Base-by-base conservation (phyloP, 2,329 filamentous ascomycete species). In the Pseudogymnoascus sp. region DNA sequence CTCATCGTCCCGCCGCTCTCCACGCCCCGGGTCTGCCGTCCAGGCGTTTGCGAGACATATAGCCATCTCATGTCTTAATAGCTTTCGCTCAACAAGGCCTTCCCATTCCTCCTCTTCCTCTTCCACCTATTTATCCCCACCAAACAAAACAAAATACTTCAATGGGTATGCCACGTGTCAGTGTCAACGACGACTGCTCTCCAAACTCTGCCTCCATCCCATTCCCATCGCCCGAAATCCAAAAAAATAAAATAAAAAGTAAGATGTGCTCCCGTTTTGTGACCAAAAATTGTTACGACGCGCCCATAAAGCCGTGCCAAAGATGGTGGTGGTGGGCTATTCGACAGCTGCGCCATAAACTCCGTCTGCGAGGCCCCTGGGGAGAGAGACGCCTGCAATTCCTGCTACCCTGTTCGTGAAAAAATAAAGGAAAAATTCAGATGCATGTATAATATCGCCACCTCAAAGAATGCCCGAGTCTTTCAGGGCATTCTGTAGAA, bases 401-500 rank as follows among this genome's bases (percentile, higher is more conserved):
- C 11, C 49, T 33, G 28, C 28, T 35, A 55, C 28, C 49, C 28
- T 31, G 28, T 35, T 55, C 49, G 28, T 55, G 49, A 55, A 28
- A 55, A 28, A 25, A 33, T 18, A 55, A 55, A 55, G 21, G 28
- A 35, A 55, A 55, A 55, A 33, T 33, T 49, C 49, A 55, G 28
- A 55, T 55, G 49, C 49, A 55, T 55, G 49, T 28, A 35, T 55
- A 21, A 55, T 55, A 12, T 4, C 9, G 49, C 49, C 28, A 35
- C 33, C 63, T 88, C 77, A 92, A 70, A 99, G 85, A 75, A 99
- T 97, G 69, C 95, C 95, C 21, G 95, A 97, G 76, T 99, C 95
- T 79, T 96, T 97, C 69, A 99, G 84, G 58, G 95, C 95, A 75
- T 99, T 99, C 77, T 97, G 96, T 69, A 99, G 80, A 72, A 99